Evolutionary conservation across 495 filamentous ascomycete genomes (phyloP).

Genomic region (Aspergillus sparsus): DNA sequence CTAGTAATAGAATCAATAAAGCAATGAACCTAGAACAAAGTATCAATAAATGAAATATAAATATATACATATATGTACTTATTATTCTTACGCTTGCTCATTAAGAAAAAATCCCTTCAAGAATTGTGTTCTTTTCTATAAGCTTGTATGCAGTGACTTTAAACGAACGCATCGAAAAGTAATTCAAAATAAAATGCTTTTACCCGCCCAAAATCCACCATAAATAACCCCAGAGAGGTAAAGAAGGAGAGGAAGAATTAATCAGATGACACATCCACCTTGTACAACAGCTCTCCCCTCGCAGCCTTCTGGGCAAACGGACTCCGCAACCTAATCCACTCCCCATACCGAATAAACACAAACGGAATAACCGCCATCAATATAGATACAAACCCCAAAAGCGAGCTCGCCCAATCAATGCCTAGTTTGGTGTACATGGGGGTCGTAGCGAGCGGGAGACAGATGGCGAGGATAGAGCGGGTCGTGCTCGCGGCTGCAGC

Average conservation of each 20-base stretch:
- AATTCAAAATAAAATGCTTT: no score
- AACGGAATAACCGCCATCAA: conserved; percentile 46
- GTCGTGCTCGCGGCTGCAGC: conserved; percentile 41
- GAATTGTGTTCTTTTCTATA: no score
- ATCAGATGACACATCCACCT: background rate
- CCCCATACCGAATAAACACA: conserved; percentile 39
- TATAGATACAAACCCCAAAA: conserved; percentile 45
- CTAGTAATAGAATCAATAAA: no score
- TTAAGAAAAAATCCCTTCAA: no score
- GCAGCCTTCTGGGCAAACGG: conserved; percentile 11
- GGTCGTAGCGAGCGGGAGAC: conserved; percentile 58
- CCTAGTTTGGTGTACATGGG: conserved; percentile 59
- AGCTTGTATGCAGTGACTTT: no score
- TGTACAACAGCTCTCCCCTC: background rate
- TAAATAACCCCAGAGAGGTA: no score
- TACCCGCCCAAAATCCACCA: no score
- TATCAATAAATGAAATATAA: no score
- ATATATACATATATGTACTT: no score
- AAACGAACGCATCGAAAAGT: no score
- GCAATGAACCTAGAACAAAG: no score
- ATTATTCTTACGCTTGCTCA: no score
- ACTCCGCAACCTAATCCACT: conserved; percentile 30
- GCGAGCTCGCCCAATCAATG: conserved; percentile 56
- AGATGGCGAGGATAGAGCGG: conserved; percentile 55
- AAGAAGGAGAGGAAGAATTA: conserved; percentile 12